A percentile compares a stretch with the other conserved stretches of the same genome.
These are phyloP conservation scores for Saposhnikovia divaricata DNA, from an alignment of 129 eudicot genomes.

Conservation along the genomic window DNA sequence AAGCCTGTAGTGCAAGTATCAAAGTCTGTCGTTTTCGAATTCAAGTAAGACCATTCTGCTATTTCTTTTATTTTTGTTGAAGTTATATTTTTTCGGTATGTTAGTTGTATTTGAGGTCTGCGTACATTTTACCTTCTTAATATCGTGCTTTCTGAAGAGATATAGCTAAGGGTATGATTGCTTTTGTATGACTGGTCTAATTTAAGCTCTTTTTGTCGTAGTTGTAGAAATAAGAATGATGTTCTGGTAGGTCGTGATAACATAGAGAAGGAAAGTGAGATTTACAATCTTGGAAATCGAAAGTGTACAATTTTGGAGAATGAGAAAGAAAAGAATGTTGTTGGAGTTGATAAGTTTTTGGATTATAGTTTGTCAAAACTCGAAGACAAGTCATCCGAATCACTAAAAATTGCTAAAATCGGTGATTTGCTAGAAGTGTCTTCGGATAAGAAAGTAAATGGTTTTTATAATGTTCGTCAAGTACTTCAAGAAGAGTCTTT, in stretches of 20 bases:
- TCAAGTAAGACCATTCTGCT: conserved; percentile 41
- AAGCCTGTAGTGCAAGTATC: conserved; percentile 23
- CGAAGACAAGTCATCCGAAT: conserved; percentile 24
- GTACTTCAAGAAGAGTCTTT: conserved; percentile 37
- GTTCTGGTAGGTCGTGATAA: conserved; percentile 21
- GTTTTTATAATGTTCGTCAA: not conserved
- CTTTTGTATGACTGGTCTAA: not conserved
- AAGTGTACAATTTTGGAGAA: not conserved
- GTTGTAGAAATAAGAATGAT: conserved; percentile 33
- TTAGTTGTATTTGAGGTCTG: not conserved
- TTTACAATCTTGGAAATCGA: not conserved
- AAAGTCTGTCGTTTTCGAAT: conserved; percentile 16
- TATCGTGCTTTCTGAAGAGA: too few species aligned
- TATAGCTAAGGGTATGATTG: not conserved
- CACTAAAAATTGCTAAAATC: not conserved
- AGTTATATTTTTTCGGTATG: not conserved
- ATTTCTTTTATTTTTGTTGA: too few species aligned
- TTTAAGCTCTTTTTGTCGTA: not conserved
- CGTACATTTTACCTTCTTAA: not conserved
- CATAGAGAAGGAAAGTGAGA: not conserved
- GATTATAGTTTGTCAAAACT: conserved; percentile 49
- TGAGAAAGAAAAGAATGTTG: conserved; percentile 4
- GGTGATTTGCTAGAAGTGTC: conserved; percentile 27
- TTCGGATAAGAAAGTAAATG: conserved; percentile 19
- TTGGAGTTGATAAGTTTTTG: conserved; percentile 12